Evolutionary conservation across 371 early-diverging fungal genomes (phyloP), one percentile per base, ranked within the genome.

Genomic region (Mortierella sp.): DNA sequence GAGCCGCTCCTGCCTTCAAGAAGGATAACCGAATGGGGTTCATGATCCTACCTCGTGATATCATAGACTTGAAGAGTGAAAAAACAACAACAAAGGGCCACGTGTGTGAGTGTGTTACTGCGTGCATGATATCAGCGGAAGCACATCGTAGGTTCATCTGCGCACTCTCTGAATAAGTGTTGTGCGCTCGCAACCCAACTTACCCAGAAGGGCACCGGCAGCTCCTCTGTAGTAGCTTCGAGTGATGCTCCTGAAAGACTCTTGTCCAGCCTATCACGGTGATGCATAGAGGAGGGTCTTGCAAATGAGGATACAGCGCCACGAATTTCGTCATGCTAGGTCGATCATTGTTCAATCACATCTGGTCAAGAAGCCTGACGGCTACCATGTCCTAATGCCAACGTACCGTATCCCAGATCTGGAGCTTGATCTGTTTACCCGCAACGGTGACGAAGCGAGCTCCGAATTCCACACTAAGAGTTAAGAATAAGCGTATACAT

Each of bases 361-460:
- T 48, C 8, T 34, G 51, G 27, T 50, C 16, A 10, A 13, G 13
- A n/a, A 8, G 45, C 9, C 45, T 43, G 45, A 43, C 16, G 45
- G 16, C 45, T 16, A 43, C n/a, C 9, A 30, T 13, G 27, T 50
- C 51, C 5, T 21, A 39, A n/a, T 24, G 0, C 13, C 21, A 38
- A 43, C 69, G 87, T 74, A 95, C 96, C 16, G 99, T 98, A 81
- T 99, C 99, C 99, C 99, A 99, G 58, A 99, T 95, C 80, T 98
- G 98, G 21, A 99, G 87, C 82, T 98, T 98, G 71, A 98, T 90
- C 66, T 88, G 90, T 65, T 92, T 90, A 61, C 87, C 87, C 56
- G 92, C 91, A 45, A 96, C 83, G 31, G 83, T 85, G 64, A 94
- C 88, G 58, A 92, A 90, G 48, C 90, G 87, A 54, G 94, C 89